Conservation (phyloP, 164 flowering plant genomes). For the Dillenia turbinata region DNA sequence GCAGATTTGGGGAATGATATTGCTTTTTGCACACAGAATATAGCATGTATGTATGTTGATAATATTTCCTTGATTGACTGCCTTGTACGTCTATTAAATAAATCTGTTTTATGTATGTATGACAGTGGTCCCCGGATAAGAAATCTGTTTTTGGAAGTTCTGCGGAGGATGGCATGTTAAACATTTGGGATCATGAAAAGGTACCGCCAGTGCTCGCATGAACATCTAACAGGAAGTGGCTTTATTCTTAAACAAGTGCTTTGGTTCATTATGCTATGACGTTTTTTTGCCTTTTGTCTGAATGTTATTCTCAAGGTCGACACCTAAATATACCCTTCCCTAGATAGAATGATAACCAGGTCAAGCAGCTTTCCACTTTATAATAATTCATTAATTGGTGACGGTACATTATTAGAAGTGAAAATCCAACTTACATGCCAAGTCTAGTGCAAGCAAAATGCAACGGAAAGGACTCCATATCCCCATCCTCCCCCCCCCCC, state of each 20-base stretch:
- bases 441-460: too few species aligned
- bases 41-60: neutral
- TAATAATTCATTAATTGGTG: too few species aligned
- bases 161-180: slow-evolving; percentile 77
- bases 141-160: slow-evolving; percentile 92
- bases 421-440: too few species aligned
- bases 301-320: too few species aligned
- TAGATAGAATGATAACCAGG: too few species aligned
- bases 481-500: too few species aligned
- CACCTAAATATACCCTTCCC: too few species aligned
- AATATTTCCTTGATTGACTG: neutral
- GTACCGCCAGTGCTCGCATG: slow-evolving; percentile 15
- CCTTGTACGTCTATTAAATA: neutral
- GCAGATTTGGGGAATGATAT: neutral
- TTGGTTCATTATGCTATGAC: neutral
- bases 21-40: neutral
- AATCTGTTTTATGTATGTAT: slow-evolving; percentile 2
- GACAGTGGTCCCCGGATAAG: slow-evolving; percentile 95
- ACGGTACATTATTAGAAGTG: too few species aligned
- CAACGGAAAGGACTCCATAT: too few species aligned
- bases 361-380: too few species aligned
- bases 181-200: slow-evolving; percentile 77
- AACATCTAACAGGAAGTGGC: too few species aligned
- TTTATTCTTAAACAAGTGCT: neutral
- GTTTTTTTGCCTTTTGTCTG: neutral